A percentile compares a stretch with the other conserved stretches of the same genome.
phyloP scores from a whole-genome alignment of 1,284 basidiomycete genomes.

The Athelia sp. region DNA sequence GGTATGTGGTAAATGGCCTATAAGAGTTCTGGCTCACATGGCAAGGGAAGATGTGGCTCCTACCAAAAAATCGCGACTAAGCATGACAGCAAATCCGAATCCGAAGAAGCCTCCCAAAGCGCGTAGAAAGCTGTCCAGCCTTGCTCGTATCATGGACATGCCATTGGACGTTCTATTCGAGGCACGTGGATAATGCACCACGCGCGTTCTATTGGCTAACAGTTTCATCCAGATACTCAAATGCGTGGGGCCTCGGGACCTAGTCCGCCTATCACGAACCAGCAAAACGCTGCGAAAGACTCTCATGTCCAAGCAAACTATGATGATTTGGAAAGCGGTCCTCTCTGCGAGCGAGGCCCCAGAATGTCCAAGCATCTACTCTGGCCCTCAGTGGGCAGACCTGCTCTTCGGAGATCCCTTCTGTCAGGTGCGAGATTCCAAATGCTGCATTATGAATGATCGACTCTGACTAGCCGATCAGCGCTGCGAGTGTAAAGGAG shows the following conservation, averaged over 20 bases:
- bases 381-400: slow-evolving; percentile 26
- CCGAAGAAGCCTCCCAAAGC: background rate
- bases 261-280: slow-evolving; percentile 24
- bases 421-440: slow-evolving; percentile 20
- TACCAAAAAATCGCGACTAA: too few relatives aligned
- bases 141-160: background rate
- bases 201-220: too few relatives aligned
- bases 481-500: slow-evolving; percentile 20
- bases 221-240: slow-evolving; percentile 18
- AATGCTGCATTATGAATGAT: too few relatives aligned
- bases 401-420: slow-evolving; percentile 22
- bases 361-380: slow-evolving; percentile 21
- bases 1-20: too few relatives aligned
- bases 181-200: background rate
- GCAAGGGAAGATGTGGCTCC: too few relatives aligned
- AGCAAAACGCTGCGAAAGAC: slow-evolving; percentile 21
- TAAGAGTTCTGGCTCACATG: too few relatives aligned
- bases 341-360: slow-evolving; percentile 19
- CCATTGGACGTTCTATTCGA: background rate
- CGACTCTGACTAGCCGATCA: slow-evolving; percentile 3
- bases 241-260: slow-evolving; percentile 21
- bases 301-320: slow-evolving; percentile 16
- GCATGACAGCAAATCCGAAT: background rate
- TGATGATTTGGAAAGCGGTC: slow-evolving; percentile 23
- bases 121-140: slow-evolving; percentile 3